phyloP scores from a whole-genome alignment of 2,329 filamentous ascomycete genomes.

The Calonectria pauciramosa region DNA sequence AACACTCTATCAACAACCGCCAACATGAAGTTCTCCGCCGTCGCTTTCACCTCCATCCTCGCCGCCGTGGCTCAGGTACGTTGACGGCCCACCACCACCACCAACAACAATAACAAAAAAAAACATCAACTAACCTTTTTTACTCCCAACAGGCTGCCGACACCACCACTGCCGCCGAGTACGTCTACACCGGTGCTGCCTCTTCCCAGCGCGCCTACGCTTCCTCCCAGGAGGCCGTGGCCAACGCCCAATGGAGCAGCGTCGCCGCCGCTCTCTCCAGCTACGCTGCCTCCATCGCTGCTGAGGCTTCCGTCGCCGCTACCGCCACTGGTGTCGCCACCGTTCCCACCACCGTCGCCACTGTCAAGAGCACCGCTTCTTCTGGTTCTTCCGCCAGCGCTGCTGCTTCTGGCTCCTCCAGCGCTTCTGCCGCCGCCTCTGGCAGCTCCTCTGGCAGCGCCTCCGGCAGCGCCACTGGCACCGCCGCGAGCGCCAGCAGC shows the following conservation, averaged over 20 bases:
- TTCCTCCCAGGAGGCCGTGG: conserved; percentile 5
- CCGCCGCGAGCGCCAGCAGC: not conserved
- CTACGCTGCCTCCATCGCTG: conserved; percentile 11
- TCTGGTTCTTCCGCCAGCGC: not conserved
- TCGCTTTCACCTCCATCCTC: not conserved
- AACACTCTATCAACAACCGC: not conserved
- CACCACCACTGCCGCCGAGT: not conserved
- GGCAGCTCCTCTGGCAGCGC: not conserved
- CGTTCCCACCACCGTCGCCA: not conserved
- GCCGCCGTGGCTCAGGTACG: conserved; percentile 15
- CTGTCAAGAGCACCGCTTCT: not conserved
- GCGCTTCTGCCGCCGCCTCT: not conserved
- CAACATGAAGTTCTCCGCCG: conserved; percentile 25
- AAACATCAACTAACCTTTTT: not conserved
- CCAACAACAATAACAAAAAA: not conserved
- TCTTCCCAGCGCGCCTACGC: not conserved
- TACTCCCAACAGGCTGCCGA: not conserved
- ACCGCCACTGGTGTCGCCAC: not conserved
- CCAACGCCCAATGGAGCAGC: conserved; percentile 12
- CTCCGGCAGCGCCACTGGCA: not conserved
- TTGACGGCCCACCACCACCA: not conserved
- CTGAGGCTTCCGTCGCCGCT: not conserved
- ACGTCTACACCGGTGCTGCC: not conserved
- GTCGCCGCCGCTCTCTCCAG: conserved; percentile 14
- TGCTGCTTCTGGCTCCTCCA: not conserved